phyloP scores from a whole-genome alignment of 495 filamentous ascomycete species.

The Trichoderma gamsii region DNA sequence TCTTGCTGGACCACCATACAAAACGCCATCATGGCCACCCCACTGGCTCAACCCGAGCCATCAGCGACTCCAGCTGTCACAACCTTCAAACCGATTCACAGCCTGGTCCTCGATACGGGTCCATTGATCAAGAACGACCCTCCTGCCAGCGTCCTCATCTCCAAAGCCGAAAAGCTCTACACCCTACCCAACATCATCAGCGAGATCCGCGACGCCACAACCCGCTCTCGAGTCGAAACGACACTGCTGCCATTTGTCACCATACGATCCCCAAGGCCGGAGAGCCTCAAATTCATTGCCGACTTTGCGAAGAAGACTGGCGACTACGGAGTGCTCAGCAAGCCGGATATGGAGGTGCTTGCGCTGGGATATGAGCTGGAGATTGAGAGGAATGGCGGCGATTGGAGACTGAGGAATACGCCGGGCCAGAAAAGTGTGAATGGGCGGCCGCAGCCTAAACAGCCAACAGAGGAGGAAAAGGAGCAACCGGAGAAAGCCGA shows the following conservation, averaged over 20 bases:
- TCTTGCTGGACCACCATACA: background rate
- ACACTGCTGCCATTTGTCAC: conserved; percentile 78
- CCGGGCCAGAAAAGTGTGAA: conserved; percentile 74
- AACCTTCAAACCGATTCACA: conserved; percentile 61
- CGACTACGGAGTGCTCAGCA: conserved; percentile 79
- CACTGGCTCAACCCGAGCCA: background rate
- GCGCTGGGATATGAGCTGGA: conserved; percentile 90
- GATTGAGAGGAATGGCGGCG: conserved; percentile 72
- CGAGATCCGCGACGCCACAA: conserved; percentile 83
- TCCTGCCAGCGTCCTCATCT: conserved; percentile 67
- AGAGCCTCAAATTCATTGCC: conserved; percentile 70
- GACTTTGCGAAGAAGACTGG: conserved; percentile 87
- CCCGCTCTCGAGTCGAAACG: conserved; percentile 72
- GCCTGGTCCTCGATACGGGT: conserved; percentile 83
- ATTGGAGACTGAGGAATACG: conserved; percentile 71
- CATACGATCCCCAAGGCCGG: conserved; percentile 62
- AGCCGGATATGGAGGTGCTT: conserved; percentile 79
- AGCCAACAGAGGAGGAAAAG: conserved; percentile 24
- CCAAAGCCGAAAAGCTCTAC: conserved; percentile 67
- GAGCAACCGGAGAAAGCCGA: conserved; percentile 8
- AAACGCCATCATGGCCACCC: conserved; percentile 13
- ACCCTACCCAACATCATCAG: conserved; percentile 81
- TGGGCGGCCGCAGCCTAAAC: conserved; percentile 48
- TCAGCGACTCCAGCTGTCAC: conserved; percentile 15
- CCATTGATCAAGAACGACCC: conserved; percentile 88